Percentiles rank a stretch among this genome's conserved stretches.
These are phyloP conservation scores for Kuraishia hungarica DNA, from an alignment of 805 yeast species.

Conservation along the genomic window DNA sequence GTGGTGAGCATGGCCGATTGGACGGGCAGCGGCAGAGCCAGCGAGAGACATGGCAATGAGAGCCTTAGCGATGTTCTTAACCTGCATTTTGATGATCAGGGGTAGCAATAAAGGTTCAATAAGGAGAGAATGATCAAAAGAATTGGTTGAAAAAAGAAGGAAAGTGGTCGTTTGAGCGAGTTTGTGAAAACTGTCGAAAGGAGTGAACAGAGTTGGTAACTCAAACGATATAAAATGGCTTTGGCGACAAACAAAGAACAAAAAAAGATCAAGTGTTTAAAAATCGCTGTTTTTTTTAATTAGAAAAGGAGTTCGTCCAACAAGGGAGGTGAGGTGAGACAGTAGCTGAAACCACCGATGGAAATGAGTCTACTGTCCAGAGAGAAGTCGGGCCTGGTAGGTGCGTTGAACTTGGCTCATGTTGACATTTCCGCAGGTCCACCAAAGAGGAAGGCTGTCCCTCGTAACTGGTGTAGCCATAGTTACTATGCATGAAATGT, in stretches of 20 bases:
- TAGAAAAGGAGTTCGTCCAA: not conserved
- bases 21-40: conserved; percentile 48
- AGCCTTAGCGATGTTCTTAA: conserved; percentile 30
- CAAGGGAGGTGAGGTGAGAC: not conserved
- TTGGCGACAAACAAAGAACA: not conserved
- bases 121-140: not conserved
- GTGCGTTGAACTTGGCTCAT: not conserved
- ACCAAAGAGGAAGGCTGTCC: not conserved
- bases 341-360: not conserved
- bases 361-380: not conserved
- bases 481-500: not conserved
- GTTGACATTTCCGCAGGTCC: not conserved
- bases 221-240: not conserved
- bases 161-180: not conserved
- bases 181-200: conserved; percentile 1
- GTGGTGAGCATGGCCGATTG: conserved; percentile 53
- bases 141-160: not conserved
- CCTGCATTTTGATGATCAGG: conserved; percentile 13
- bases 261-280: not conserved
- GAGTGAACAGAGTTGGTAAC: conserved; percentile 4
- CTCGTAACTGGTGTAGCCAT: not conserved
- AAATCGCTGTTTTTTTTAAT: not conserved
- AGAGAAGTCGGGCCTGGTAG: not conserved
- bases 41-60: conserved; percentile 37
- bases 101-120: not conserved